These are phyloP conservation scores for Suillus ampliporus DNA, from an alignment of 768 basidiomycete species.

Conservation along the genomic window DNA sequence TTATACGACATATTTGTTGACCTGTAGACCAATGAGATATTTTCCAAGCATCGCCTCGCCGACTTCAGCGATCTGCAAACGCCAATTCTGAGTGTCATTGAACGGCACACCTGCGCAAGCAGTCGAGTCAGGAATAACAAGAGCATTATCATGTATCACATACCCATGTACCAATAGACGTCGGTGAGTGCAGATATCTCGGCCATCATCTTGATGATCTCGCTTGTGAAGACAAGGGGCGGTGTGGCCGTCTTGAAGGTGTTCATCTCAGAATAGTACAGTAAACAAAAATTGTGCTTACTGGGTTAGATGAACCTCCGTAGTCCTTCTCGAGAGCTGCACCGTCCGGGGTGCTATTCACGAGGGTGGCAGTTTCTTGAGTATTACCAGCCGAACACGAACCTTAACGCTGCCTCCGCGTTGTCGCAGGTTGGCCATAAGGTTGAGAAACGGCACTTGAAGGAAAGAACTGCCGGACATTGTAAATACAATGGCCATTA, in stretches of 20 bases:
- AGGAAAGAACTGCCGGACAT: conserved; percentile 47
- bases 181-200: conserved; percentile 64
- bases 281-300: conserved; percentile 27
- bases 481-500: not conserved
- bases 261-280: not conserved
- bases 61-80: conserved; percentile 58
- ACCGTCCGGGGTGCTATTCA: conserved; percentile 52
- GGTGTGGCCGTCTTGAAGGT: conserved; percentile 63
- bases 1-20: not conserved
- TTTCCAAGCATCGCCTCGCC: conserved; percentile 68
- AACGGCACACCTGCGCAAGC: conserved; percentile 57
- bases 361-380: conserved; percentile 66
- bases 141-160: conserved; percentile 6
- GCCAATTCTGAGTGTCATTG: conserved; percentile 63
- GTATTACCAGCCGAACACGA: conserved; percentile 85
- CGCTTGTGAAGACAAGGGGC: conserved; percentile 64
- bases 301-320: conserved; percentile 43
- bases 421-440: conserved; percentile 72
- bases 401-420: conserved; percentile 66
- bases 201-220: conserved; percentile 68
- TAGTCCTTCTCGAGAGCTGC: conserved; percentile 56
- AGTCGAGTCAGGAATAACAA: conserved; percentile 22
- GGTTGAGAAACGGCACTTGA: conserved; percentile 75
- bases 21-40: conserved; percentile 62
- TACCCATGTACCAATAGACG: conserved; percentile 70